These are phyloP conservation scores for Otatea glauca DNA, from an alignment of 176 grass and related monocot genomes.

Conservation along the genomic window DNA sequence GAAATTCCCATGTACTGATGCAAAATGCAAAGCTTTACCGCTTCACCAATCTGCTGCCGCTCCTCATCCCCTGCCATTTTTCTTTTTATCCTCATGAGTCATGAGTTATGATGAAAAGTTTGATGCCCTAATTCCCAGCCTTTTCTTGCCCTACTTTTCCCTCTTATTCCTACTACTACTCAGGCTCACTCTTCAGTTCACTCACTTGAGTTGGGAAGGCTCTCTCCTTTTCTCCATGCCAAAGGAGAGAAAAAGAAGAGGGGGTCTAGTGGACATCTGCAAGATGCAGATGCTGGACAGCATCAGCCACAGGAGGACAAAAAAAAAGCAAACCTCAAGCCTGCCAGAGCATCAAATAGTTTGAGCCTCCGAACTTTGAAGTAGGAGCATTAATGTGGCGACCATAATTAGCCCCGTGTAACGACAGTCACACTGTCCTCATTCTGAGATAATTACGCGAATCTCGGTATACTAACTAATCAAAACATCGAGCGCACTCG, in stretches of 20 bases:
- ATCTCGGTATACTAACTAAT: too few species aligned
- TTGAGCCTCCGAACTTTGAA: too few species aligned
- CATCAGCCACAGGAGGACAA: slow-evolving; percentile 44
- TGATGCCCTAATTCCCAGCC: neutral
- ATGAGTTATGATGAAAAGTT: slow-evolving; percentile 52
- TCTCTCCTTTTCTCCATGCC: slow-evolving; percentile 41
- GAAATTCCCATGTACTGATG: slow-evolving; percentile 47
- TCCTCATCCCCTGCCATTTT: slow-evolving; percentile 30
- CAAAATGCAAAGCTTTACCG: slow-evolving; percentile 54
- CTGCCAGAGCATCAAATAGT: too few species aligned
- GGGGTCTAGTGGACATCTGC: slow-evolving; percentile 43
- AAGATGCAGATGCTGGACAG: slow-evolving; percentile 45
- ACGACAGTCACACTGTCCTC: too few species aligned
- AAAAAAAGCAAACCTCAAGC: too few species aligned
- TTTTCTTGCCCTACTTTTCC: slow-evolving; percentile 1
- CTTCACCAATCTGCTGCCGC: slow-evolving; percentile 41
- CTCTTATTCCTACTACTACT: neutral
- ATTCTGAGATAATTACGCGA: too few species aligned
- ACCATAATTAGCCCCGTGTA: too few species aligned
- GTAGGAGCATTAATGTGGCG: too few species aligned
- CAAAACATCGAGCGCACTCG: too few species aligned
- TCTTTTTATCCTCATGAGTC: slow-evolving; percentile 43
- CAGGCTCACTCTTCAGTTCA: neutral
- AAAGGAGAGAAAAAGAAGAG: slow-evolving; percentile 22
- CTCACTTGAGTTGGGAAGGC: slow-evolving; percentile 40